These are phyloP conservation scores for Aspergillus sp. DNA, from an alignment of 2,329 filamentous ascomycete genomes.

Conservation along the genomic window DNA sequence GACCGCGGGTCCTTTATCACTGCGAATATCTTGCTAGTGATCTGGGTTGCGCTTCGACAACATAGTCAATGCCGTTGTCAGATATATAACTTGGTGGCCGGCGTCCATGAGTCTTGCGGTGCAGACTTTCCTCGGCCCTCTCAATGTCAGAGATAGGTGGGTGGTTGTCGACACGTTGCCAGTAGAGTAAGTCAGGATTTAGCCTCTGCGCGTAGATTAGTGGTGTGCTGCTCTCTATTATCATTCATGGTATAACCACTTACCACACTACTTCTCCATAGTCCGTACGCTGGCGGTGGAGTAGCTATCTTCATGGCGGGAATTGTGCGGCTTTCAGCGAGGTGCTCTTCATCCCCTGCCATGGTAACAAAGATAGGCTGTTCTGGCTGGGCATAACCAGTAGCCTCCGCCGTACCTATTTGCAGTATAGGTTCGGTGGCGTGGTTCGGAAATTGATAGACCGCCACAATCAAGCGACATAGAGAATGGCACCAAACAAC, in stretches of 20 bases:
- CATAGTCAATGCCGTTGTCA: conserved; percentile 72
- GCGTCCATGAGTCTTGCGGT: conserved; percentile 30
- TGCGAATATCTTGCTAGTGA: conserved; percentile 49
- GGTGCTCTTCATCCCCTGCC: conserved; percentile 70
- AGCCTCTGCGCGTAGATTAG: conserved; percentile 55
- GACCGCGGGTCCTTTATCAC: background rate
- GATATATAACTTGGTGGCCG: conserved; percentile 75
- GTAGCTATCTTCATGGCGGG: conserved; percentile 55
- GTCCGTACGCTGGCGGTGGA: conserved; percentile 79
- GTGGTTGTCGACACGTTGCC: conserved; percentile 62
- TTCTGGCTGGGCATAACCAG: conserved; percentile 68
- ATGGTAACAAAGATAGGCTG: conserved; percentile 76
- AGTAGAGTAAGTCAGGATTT: conserved; percentile 77
- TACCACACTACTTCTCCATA: conserved; percentile 81
- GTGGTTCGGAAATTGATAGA: conserved; percentile 47
- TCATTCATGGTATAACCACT: conserved; percentile 38
- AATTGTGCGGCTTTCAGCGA: conserved; percentile 40
- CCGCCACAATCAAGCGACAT: conserved; percentile 69
- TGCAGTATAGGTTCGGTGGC: conserved; percentile 30
- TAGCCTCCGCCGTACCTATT: conserved; percentile 54
- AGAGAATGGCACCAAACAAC: conserved; percentile 80
- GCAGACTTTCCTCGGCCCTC: conserved; percentile 8
- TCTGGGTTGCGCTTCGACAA: conserved; percentile 65
- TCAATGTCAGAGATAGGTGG: background rate
- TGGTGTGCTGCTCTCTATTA: background rate